Evolutionary conservation across 177 flowering plant genomes (phyloP).

Genomic region (Vitis hybrid): DNA sequence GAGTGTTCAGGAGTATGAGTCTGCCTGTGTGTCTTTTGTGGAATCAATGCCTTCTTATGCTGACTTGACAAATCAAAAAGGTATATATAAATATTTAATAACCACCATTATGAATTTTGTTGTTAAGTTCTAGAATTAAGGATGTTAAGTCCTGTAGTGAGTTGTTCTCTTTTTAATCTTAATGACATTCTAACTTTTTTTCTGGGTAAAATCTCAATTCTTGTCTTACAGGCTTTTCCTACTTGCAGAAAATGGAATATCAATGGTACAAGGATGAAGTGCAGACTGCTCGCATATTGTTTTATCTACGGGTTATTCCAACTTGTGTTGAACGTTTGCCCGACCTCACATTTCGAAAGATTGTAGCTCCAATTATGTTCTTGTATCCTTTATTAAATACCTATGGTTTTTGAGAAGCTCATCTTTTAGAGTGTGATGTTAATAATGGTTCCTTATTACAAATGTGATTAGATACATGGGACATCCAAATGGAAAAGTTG

Average conservation of each 20-base stretch:
- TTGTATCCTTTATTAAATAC: conserved; percentile 66
- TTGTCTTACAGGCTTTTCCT: conserved; percentile 27
- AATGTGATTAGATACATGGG: conserved; percentile 66
- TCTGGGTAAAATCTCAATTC: not conserved
- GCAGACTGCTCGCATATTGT: conserved; percentile 87
- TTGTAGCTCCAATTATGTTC: conserved; percentile 78
- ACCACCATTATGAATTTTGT: not conserved
- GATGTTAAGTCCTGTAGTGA: not conserved
- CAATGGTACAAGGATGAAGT: conserved; percentile 81
- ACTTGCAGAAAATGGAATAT: conserved; percentile 33
- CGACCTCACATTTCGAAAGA: conserved; percentile 43
- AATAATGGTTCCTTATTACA: conserved; percentile 35
- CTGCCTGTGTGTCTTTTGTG: conserved; percentile 62
- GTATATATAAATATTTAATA: conserved; percentile 26
- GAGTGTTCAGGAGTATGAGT: conserved; percentile 64
- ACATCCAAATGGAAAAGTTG: conserved; percentile 79
- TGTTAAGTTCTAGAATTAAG: not conserved
- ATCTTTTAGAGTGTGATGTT: not conserved
- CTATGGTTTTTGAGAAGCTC: not conserved
- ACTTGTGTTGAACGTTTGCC: conserved; percentile 71
- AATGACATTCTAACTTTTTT: not conserved
- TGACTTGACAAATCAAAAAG: conserved; percentile 56
- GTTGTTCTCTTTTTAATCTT: not conserved
- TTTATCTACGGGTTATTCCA: conserved; percentile 85
- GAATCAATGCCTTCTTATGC: conserved; percentile 77